Evolutionary conservation across 2,329 filamentous ascomycete genomes (phyloP), one percentile per base, ranked within the genome.

Genomic region (Fusarium ramigenum): DNA sequence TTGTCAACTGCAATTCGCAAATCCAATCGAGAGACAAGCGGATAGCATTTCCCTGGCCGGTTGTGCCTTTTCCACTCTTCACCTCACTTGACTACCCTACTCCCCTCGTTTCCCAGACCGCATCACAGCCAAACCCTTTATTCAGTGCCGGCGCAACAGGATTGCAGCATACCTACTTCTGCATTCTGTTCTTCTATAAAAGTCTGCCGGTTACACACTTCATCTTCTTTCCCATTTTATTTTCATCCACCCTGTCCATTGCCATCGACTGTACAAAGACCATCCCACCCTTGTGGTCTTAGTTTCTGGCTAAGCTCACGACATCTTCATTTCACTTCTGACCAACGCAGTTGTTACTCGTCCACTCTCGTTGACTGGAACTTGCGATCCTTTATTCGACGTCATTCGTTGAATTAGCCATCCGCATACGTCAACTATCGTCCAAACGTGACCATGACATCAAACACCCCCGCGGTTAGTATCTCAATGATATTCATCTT

Each of bases 401-500:
- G 23, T 34, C 54, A 21, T 67, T 57, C 68, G 42, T 47, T 58
- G 59, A 50, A 32, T 64, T 34, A 58, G 36, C 42, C 37, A 52
- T 52, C 44, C 46, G 49, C 60, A 42, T 65, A 53, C 53, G 34
- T 63, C 66, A 52, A 52, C 39, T 63, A 63, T 64, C 53, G 66
- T 56, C 53, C 19, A 25, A 56, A 44, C 39, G 46, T 44, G 44
- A 70, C n/a, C 40, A 77, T 77, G 75, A 69, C 75, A 54, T 69
- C 75, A 50, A 66, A 61, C 61, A 62, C 49, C 53, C 62, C 65
- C 54, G 56, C 74, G 44, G 75, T 78, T 44, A 75, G 75, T 78
- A 43, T 34, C 40, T 30, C 36, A 32, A 18, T 14, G 19, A 30
- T 49, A 18, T 23, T 21, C 40, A 21, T 44, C 34, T 9, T n/a